Conservation (phyloP, 306 rosid species). For the Quercus berberidifolia region DNA sequence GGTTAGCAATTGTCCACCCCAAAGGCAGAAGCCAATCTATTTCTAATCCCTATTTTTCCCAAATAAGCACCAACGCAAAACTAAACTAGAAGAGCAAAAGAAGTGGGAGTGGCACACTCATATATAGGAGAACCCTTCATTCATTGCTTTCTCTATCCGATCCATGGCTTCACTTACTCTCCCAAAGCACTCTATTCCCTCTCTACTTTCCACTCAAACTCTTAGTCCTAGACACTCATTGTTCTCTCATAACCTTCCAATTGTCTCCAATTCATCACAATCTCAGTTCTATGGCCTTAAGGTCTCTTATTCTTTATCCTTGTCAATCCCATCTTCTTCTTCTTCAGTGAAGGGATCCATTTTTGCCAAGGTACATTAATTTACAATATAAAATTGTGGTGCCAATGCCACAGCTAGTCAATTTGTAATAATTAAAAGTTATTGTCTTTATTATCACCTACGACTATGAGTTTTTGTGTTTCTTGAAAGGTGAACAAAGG, state of each 20-base stretch:
- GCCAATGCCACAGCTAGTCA: neutral
- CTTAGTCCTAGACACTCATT: slow-evolving; percentile 37
- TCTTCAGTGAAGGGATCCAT: slow-evolving; percentile 35
- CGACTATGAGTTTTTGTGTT: neutral
- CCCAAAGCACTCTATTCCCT: slow-evolving; percentile 45
- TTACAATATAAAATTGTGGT: neutral
- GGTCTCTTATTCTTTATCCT: slow-evolving; percentile 43
- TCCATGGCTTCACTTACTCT: slow-evolving; percentile 58
- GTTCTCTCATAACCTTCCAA: slow-evolving; percentile 31
- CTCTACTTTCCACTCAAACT: slow-evolving; percentile 37
- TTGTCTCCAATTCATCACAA: slow-evolving; percentile 37
- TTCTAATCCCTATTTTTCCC: slow-evolving; percentile 6
- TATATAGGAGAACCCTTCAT: neutral
- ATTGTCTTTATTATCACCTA: neutral
- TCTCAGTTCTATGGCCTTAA: slow-evolving; percentile 68
- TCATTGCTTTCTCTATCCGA: slow-evolving; percentile 4
- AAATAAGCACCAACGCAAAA: neutral
- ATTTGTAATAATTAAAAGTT: neutral
- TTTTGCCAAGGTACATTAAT: slow-evolving; percentile 67
- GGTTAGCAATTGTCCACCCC: slow-evolving; percentile 64
- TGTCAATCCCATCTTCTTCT: slow-evolving; percentile 35
- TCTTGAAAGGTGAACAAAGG: slow-evolving; percentile 68
- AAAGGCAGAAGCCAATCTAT: slow-evolving; percentile 29
- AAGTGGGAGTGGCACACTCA: neutral
- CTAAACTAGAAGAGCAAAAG: neutral